Base-by-base conservation (phyloP, 352 stramenopile genomes). In the Pythium chondricola region DNA sequence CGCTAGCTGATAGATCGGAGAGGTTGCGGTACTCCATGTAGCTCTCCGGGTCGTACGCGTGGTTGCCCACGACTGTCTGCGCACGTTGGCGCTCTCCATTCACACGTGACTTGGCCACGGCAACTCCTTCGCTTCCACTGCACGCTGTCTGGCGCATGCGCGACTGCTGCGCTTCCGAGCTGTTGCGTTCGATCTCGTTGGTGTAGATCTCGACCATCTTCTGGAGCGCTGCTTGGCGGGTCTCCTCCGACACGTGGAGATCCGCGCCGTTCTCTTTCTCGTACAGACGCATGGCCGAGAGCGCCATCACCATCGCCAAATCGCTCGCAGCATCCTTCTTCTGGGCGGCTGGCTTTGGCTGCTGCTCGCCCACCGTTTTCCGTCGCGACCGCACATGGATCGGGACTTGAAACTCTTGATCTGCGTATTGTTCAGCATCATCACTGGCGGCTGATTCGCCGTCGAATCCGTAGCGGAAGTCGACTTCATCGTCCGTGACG, bases 141-240 rank as follows among this genome's bases (percentile, higher is more conserved):
- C 56, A 39, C 18, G n/a, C 22, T 7, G 13, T 22, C n/a, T 37
- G 52, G 40, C 40, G 31, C 10, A 27, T 27, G 41, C 22, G 20
- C 10, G 22, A 33, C 24, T 66, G 30, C 56, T 51, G 29, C 53
- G 56, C 47, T 8, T 63, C 55, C 1, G 29, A 7, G 17, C 43
- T 44, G 26, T 29, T 76, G 22, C 57, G 70, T 26, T 82, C 63
- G 20, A 90, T 82, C 40, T 91, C 77, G n/a, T 61, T 69, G 2
- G 76, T 71, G 49, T 88, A 91, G 21, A 88, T 74, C 14, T 77
- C 69, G 52, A 86, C 76, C 79, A 91, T 88, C 30, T 88, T 88
- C 14, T 68, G 62, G 32, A 88, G 43, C 10, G 76, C 79, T 0
- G 61, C 65, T 39, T 81, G 72, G 5, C 71, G 64, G 7, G 74